A percentile compares a stretch with the other conserved stretches of the same genome.
Conservation (phyloP, 768 basidiomycete genomes). For the Suillus plorans region DNA sequence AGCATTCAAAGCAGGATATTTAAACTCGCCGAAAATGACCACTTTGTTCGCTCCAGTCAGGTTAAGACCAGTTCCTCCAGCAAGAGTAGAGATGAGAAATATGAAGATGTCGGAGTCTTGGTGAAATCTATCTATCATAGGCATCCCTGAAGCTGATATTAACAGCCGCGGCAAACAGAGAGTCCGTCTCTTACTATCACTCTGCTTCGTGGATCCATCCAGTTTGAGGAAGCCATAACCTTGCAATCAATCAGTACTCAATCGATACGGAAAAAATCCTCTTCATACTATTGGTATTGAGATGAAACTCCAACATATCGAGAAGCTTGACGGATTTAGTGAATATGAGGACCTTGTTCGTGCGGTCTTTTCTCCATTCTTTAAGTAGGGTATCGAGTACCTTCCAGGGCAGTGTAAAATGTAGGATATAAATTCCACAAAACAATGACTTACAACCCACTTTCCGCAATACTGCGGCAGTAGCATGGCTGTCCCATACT, state of each 20-base stretch:
- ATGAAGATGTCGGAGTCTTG: constrained; percentile 68
- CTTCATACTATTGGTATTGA: constrained; percentile 51
- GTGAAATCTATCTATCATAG: constrained; percentile 83
- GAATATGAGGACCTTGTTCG: constrained; percentile 91
- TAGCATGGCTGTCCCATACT: constrained; percentile 62
- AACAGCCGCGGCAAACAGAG: background rate
- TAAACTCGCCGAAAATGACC: constrained; percentile 73
- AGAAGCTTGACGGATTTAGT: constrained; percentile 90
- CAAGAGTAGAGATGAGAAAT: constrained; percentile 88
- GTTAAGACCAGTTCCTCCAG: constrained; percentile 90
- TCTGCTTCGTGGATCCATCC: constrained; percentile 73
- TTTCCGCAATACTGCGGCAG: constrained; percentile 76
- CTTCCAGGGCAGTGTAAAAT: constrained; percentile 35
- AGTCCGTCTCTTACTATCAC: constrained; percentile 53
- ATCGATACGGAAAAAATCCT: background rate
- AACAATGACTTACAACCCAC: constrained; percentile 58
- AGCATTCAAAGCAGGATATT: constrained; percentile 3
- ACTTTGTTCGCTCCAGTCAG: constrained; percentile 93
- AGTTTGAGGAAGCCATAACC: constrained; percentile 68
- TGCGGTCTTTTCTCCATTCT: constrained; percentile 60
- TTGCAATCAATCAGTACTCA: constrained; percentile 19
- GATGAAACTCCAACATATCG: constrained; percentile 79
- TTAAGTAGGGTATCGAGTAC: constrained; percentile 65
- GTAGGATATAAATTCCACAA: background rate
- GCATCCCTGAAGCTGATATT: constrained; percentile 59